phyloP scores from a whole-genome alignment of 495 filamentous ascomycete species.

The Echria macrotheca region DNA sequence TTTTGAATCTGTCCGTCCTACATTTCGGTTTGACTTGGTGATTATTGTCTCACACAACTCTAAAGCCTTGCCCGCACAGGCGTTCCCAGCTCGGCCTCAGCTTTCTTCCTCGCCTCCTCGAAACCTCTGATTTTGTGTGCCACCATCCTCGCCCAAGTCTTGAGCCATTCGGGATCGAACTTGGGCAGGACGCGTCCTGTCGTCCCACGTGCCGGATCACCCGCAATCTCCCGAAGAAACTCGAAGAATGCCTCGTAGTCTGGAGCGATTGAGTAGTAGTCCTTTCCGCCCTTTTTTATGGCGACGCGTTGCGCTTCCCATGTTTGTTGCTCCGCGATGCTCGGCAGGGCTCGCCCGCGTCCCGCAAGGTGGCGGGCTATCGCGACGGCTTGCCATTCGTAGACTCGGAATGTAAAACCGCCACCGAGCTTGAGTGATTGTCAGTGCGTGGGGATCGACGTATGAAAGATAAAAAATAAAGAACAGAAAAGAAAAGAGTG shows the following conservation, averaged over 20 bases:
- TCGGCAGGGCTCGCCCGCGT: constrained; percentile 26
- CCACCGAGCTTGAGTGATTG: constrained; percentile 38
- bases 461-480: no score
- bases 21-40: no score
- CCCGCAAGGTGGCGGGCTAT: constrained; percentile 52
- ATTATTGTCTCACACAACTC: no score
- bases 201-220: constrained; percentile 30
- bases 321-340: constrained; percentile 29
- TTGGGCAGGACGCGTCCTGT: constrained; percentile 31
- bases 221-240: constrained; percentile 26
- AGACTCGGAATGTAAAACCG: constrained; percentile 54
- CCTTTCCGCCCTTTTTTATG: constrained; percentile 26
- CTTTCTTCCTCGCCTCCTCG: constrained; percentile 24
- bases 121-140: constrained; percentile 24
- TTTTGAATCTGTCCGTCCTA: no score
- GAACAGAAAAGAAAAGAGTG: no score
- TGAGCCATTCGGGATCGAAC: constrained; percentile 36
- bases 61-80: constrained; percentile 24
- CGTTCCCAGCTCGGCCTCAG: constrained; percentile 20
- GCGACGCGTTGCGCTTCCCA: constrained; percentile 35
- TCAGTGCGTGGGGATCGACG: no score
- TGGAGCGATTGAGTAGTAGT: constrained; percentile 33
- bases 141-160: constrained; percentile 32
- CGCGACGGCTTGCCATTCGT: constrained; percentile 57
- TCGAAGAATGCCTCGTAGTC: constrained; percentile 30